Evolutionary conservation across 345 rosid genomes (phyloP).

Genomic region (Lepidium africanum): DNA sequence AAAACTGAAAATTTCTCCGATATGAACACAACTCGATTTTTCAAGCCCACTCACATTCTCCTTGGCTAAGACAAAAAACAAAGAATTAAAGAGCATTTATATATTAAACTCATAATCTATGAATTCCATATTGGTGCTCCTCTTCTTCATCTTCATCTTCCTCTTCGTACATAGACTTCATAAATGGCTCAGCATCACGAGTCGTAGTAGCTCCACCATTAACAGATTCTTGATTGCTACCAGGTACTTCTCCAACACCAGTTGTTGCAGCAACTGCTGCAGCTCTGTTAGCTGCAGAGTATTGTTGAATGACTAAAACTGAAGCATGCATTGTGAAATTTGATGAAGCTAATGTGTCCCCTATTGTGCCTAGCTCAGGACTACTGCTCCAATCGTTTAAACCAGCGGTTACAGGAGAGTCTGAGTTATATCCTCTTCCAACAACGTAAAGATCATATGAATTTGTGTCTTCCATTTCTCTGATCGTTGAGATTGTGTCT

Average conservation of each 20-base stretch:
- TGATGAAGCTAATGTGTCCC: slow-evolving; percentile 46
- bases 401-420: slow-evolving; percentile 35
- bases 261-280: slow-evolving; percentile 1
- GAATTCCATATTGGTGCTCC: slow-evolving; percentile 5
- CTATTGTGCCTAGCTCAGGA: slow-evolving; percentile 58
- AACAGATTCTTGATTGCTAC: slow-evolving; percentile 3
- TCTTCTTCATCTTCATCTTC: slow-evolving; percentile 22
- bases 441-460: slow-evolving; percentile 42
- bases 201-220: not conserved
- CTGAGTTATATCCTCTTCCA: slow-evolving; percentile 43
- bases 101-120: slow-evolving; percentile 6
- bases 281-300: slow-evolving; percentile 15
- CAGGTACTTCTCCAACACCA: not conserved
- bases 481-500: slow-evolving; percentile 31
- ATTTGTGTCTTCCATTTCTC: slow-evolving; percentile 30
- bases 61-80: not conserved
- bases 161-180: slow-evolving; percentile 25
- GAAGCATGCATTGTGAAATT: slow-evolving; percentile 43
- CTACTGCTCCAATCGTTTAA: slow-evolving; percentile 47
- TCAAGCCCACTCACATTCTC: slow-evolving; percentile 5
- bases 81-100: not conserved
- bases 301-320: slow-evolving; percentile 57
- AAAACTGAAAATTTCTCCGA: not conserved
- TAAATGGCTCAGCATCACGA: slow-evolving; percentile 29
- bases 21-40: not conserved